Conservation (phyloP, 495 filamentous ascomycete genomes). For the Tuber umbilicatum region DNA sequence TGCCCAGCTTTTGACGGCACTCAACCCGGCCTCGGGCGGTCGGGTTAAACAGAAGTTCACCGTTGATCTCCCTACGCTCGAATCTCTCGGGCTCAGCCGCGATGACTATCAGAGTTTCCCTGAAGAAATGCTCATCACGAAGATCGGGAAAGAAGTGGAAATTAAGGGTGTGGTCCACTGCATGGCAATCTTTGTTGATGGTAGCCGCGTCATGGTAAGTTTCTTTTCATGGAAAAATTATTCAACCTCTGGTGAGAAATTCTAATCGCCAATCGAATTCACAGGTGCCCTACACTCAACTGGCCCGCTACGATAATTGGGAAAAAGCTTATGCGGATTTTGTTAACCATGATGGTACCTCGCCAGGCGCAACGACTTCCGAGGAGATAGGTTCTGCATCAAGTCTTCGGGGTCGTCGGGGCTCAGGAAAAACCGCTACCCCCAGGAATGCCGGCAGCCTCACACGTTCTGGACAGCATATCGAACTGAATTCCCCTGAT, state of each 20-base stretch:
- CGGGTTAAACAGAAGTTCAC: background rate
- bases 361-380: background rate
- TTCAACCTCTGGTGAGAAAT: background rate
- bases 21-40: background rate
- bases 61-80: slow-evolving; percentile 19
- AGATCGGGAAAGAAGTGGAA: background rate
- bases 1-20: background rate
- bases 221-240: background rate
- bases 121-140: slow-evolving; percentile 1
- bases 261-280: background rate
- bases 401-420: background rate
- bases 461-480: background rate
- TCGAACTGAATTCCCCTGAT: background rate
- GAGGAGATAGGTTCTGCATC: background rate
- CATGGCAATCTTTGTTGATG: background rate
- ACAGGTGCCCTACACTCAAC: background rate
- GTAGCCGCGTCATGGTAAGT: background rate
- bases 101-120: slow-evolving; percentile 29
- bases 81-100: slow-evolving; percentile 12
- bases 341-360: background rate
- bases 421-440: background rate
- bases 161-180: background rate
- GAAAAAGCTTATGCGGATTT: background rate
- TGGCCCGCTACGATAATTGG: background rate
- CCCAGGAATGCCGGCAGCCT: background rate